Conservation (phyloP, 768 basidiomycete species). For the Daedalea quercina region DNA sequence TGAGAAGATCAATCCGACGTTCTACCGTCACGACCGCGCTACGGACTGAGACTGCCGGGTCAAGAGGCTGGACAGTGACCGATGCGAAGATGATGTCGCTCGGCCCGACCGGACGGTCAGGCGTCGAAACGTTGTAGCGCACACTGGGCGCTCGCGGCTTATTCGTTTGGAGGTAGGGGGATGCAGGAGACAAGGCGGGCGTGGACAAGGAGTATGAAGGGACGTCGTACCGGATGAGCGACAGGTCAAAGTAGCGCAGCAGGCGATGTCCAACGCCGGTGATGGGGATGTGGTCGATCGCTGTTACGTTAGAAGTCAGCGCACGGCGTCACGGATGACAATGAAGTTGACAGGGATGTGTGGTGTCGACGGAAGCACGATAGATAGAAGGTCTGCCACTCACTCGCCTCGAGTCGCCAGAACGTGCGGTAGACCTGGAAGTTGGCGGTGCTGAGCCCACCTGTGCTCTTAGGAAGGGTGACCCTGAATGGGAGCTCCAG, state of each 20-base stretch:
- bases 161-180: conserved; percentile 33
- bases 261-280: conserved; percentile 61
- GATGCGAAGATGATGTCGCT: conserved; percentile 65
- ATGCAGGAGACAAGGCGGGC: conserved; percentile 22
- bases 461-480: conserved; percentile 51
- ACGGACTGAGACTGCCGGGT: conserved; percentile 50
- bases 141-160: conserved; percentile 54
- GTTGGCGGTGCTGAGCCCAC: conserved; percentile 62
- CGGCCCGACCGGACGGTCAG: conserved; percentile 59
- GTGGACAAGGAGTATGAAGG: conserved; percentile 15
- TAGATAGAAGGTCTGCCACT: conserved; percentile 25
- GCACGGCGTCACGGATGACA: background rate
- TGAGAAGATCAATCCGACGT: conserved; percentile 57
- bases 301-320: conserved; percentile 28
- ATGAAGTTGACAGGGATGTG: conserved; percentile 3
- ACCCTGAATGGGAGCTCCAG: conserved; percentile 68
- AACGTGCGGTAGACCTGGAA: conserved; percentile 75
- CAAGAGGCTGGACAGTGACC: conserved; percentile 53
- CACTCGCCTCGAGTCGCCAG: conserved; percentile 82
- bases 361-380: conserved; percentile 4
- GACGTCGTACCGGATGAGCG: conserved; percentile 63
- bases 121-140: conserved; percentile 51
- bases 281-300: conserved; percentile 61
- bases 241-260: conserved; percentile 64
- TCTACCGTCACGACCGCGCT: conserved; percentile 62